Percentiles rank a stretch among this genome's conserved stretches.
Conservation (phyloP, 345 rosid species). For the Salix arbutifolia region DNA sequence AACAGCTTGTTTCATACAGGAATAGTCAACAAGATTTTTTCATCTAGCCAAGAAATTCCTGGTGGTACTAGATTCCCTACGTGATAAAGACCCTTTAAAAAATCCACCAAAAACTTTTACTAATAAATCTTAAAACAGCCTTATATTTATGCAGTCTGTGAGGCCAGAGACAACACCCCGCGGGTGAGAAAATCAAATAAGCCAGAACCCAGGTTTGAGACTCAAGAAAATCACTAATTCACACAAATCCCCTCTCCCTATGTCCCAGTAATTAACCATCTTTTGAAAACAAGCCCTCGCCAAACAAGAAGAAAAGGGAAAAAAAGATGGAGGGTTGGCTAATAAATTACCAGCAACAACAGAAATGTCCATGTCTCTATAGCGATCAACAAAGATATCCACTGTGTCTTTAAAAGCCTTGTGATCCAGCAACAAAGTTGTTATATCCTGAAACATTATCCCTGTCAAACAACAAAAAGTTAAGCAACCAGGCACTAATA, state of each 20-base stretch:
- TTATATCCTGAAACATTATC: slow-evolving; percentile 96
- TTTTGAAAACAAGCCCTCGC: neutral
- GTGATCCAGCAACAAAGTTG: slow-evolving; percentile 81
- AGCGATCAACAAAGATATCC: slow-evolving; percentile 92
- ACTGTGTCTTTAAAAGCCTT: slow-evolving; percentile 80
- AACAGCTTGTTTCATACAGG: neutral
- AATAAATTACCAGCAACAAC: slow-evolving; percentile 74
- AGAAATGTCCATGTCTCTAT: slow-evolving; percentile 76
- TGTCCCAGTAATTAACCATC: neutral
- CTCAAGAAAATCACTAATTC: neutral
- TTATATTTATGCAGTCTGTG: neutral
- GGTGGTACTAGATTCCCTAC: neutral
- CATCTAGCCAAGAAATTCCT: neutral
- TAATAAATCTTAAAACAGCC: neutral
- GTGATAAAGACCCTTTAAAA: neutral
- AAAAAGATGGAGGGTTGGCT: neutral
- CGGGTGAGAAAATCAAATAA: neutral
- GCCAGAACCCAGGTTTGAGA: neutral
- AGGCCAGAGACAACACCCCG: neutral
- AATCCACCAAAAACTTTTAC: neutral
- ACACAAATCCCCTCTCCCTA: neutral
- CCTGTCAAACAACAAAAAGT: slow-evolving; percentile 34
- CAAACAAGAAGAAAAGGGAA: neutral
- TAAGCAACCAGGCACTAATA: neutral
- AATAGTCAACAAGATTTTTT: neutral